phyloP scores from a whole-genome alignment of 1,284 basidiomycete species.

The Boletus smithii region DNA sequence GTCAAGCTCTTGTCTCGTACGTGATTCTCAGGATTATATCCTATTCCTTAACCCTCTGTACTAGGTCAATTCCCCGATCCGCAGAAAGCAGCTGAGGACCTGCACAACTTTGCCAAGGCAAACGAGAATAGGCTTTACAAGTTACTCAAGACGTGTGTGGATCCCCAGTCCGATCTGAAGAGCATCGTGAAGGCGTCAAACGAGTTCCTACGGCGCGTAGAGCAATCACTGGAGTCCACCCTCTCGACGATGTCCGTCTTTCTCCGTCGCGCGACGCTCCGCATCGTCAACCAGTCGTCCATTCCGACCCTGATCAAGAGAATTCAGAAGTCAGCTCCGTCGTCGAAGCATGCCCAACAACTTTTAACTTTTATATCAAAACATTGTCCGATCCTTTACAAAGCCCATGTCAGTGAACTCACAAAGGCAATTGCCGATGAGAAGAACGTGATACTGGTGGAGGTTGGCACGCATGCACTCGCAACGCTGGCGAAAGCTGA shows the following conservation, averaged over 20 bases:
- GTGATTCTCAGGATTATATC: conserved; percentile 11
- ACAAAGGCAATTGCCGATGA: conserved; percentile 68
- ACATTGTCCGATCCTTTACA: conserved; percentile 70
- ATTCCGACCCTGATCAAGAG: conserved; percentile 77
- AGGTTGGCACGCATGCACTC: conserved; percentile 73
- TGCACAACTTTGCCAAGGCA: conserved; percentile 79
- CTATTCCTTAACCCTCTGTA: background rate
- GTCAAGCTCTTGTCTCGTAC: conserved; percentile 62
- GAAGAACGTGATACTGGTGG: conserved; percentile 56
- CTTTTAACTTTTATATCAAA: conserved; percentile 72
- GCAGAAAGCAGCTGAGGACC: conserved; percentile 73
- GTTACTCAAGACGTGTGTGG: conserved; percentile 76
- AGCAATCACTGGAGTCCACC: conserved; percentile 62
- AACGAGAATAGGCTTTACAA: conserved; percentile 89
- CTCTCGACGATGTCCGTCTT: conserved; percentile 71
- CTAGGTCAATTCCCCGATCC: conserved; percentile 64
- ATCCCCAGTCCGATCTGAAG: conserved; percentile 81
- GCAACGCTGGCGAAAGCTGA: conserved; percentile 65
- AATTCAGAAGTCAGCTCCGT: conserved; percentile 48
- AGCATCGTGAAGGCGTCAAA: conserved; percentile 75
- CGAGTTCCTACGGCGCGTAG: conserved; percentile 76
- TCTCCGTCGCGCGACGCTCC: conserved; percentile 68
- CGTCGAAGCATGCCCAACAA: conserved; percentile 45
- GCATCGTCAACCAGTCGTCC: conserved; percentile 81
- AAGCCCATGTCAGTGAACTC: conserved; percentile 73